A percentile compares a stretch with the other conserved stretches of the same genome.
Evolutionary conservation across 2,329 filamentous ascomycete species (phyloP).

Genomic region (Bipolaris sorokiniana): DNA sequence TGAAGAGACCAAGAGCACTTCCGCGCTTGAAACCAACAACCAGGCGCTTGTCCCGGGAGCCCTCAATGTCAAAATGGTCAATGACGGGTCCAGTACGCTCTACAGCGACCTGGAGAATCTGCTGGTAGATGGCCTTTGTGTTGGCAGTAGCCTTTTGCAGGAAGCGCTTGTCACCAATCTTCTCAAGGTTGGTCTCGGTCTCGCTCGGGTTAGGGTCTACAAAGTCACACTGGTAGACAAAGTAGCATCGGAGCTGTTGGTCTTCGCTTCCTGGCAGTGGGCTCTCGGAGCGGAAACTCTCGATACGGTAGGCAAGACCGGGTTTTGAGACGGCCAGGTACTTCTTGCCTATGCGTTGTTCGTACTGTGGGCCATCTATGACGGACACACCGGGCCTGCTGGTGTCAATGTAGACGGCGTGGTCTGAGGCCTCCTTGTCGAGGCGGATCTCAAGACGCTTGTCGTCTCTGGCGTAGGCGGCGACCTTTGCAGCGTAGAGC

Average conservation of each 20-base stretch:
- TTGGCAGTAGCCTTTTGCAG: conserved; percentile 94
- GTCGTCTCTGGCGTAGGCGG: conserved; percentile 89
- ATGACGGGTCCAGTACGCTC: conserved; percentile 90
- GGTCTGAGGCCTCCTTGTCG: conserved; percentile 92
- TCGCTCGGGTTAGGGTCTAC: conserved; percentile 73
- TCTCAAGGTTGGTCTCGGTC: conserved; percentile 84
- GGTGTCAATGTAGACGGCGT: conserved; percentile 98
- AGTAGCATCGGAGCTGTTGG: conserved; percentile 93
- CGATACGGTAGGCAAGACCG: conserved; percentile 83
- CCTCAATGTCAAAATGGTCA: conserved; percentile 95
- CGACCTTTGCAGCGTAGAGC: conserved; percentile 95
- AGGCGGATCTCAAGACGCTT: conserved; percentile 92
- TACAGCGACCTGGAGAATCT: conserved; percentile 87
- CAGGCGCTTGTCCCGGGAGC: conserved; percentile 86
- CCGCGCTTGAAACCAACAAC: conserved; percentile 94
- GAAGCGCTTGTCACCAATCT: conserved; percentile 93
- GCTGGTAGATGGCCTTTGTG: conserved; percentile 94
- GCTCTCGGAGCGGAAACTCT: conserved; percentile 93
- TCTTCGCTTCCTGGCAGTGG: conserved; percentile 76
- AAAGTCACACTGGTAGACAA: conserved; percentile 97
- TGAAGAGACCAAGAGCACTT: conserved; percentile 92
- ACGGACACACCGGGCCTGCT: conserved; percentile 84
- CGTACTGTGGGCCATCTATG: conserved; percentile 83
- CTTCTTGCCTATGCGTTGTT: conserved; percentile 91
- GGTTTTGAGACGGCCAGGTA: conserved; percentile 82